Conservation (phyloP, 1,139 yeast species). For the Yamadazyma buinensis region DNA sequence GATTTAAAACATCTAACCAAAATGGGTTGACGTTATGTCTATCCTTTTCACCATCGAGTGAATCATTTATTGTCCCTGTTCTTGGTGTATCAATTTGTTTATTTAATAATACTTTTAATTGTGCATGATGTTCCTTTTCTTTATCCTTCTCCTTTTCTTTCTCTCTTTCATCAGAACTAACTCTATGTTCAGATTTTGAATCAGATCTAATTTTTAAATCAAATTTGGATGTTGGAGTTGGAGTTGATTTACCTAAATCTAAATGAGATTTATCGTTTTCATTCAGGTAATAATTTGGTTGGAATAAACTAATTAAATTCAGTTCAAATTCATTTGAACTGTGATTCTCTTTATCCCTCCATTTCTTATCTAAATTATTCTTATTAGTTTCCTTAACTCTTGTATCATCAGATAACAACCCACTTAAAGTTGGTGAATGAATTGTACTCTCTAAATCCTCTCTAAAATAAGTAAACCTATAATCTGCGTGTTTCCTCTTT, state of each 20-base stretch:
- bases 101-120: constrained; percentile 3
- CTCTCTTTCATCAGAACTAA: background rate
- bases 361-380: constrained; percentile 13
- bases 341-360: constrained; percentile 15
- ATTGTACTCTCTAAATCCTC: constrained; percentile 86
- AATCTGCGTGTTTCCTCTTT: constrained; percentile 22
- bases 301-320: constrained; percentile 27
- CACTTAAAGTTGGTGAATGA: constrained; percentile 87
- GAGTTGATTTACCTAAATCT: background rate
- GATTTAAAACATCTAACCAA: constrained; percentile 91
- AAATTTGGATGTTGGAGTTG: background rate
- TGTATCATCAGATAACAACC: constrained; percentile 41
- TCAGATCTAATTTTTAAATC: background rate
- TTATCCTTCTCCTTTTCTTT: too few relatives aligned
- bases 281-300: constrained; percentile 21
- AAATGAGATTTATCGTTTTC: background rate
- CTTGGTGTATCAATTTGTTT: constrained; percentile 8
- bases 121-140: too few relatives aligned
- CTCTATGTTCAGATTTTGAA: background rate
- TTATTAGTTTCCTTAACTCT: constrained; percentile 10
- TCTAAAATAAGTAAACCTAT: constrained; percentile 84
- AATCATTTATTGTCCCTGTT: constrained; percentile 16
- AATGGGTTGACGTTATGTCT: constrained; percentile 43
- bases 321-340: constrained; percentile 6
- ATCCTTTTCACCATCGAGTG: background rate